Evolutionary conservation across 2,329 filamentous ascomycete species (phyloP).

Genomic region (Xylariaceae sp.): DNA sequence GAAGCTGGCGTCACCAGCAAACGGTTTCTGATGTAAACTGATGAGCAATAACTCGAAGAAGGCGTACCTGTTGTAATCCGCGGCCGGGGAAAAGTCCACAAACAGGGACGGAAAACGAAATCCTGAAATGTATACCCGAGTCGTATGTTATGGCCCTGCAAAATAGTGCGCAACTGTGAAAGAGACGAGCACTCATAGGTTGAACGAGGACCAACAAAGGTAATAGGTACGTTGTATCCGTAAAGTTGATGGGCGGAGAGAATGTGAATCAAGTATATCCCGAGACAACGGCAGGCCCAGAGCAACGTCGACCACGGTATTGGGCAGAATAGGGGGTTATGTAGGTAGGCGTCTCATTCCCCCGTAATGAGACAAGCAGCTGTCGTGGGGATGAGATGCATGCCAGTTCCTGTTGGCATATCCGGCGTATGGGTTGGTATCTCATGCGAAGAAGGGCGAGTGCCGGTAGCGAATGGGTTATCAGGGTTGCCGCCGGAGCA

Average conservation of each 20-base stretch:
- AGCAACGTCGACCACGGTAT: background rate
- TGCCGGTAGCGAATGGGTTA: conserved; percentile 8
- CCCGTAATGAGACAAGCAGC: conserved; percentile 2
- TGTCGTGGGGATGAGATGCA: conserved; percentile 13
- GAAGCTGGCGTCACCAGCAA: background rate
- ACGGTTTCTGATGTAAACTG: background rate
- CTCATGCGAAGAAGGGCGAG: conserved; percentile 14
- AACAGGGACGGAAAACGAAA: background rate
- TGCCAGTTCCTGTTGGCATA: conserved; percentile 10
- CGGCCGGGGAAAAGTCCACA: background rate
- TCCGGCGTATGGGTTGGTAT: conserved; percentile 10
- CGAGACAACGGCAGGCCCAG: background rate
- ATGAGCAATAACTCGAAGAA: background rate
- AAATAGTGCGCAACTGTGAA: background rate
- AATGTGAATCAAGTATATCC: conserved; percentile 7
- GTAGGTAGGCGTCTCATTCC: conserved; percentile 9
- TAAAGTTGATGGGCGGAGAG: background rate
- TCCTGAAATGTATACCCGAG: background rate
- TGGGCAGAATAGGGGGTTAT: background rate
- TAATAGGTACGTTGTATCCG: background rate
- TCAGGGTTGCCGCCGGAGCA: conserved; percentile 10
- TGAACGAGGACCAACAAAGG: background rate
- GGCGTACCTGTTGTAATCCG: background rate
- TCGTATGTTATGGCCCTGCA: background rate
- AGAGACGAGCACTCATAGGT: background rate